A percentile compares a stretch with the other conserved stretches of the same genome.
Conservation (phyloP, 2,329 filamentous ascomycete genomes). For the Talaromyces sp. region DNA sequence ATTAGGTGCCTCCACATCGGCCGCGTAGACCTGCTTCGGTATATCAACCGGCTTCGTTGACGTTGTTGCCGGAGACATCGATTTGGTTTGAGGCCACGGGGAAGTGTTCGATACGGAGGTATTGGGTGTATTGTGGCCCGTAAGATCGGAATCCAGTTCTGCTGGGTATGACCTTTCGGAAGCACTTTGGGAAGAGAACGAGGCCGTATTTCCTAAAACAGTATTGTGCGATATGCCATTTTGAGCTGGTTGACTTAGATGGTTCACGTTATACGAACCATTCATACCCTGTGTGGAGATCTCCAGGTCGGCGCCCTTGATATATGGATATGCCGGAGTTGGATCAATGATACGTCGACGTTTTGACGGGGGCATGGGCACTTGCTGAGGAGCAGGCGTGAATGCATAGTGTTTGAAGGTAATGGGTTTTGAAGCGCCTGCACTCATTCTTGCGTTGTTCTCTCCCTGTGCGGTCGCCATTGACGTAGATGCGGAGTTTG, state of each 20-base stretch:
- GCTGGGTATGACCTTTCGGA: slow-evolving; percentile 21
- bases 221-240: not conserved
- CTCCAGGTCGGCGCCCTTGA: slow-evolving; percentile 4
- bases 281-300: not conserved
- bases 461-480: slow-evolving; percentile 3
- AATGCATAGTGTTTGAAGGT: slow-evolving; percentile 21
- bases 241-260: not conserved
- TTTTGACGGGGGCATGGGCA: slow-evolving; percentile 14
- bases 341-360: slow-evolving; percentile 17
- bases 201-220: not conserved
- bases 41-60: not conserved
- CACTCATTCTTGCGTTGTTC: slow-evolving; percentile 7
- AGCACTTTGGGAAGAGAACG: slow-evolving; percentile 22
- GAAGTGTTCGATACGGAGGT: slow-evolving; percentile 28
- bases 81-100: slow-evolving; percentile 10
- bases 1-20: slow-evolving; percentile 21
- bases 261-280: not conserved
- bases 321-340: not conserved
- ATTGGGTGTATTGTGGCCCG: slow-evolving; percentile 27
- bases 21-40: not conserved
- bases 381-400: slow-evolving; percentile 8
- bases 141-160: slow-evolving; percentile 24
- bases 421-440: slow-evolving; percentile 2
- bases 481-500: not conserved
- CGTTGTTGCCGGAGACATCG: not conserved